Evolutionary conservation across 2,329 filamentous ascomycete genomes (phyloP).

Genomic region (Drechslerella coelobrocha): DNA sequence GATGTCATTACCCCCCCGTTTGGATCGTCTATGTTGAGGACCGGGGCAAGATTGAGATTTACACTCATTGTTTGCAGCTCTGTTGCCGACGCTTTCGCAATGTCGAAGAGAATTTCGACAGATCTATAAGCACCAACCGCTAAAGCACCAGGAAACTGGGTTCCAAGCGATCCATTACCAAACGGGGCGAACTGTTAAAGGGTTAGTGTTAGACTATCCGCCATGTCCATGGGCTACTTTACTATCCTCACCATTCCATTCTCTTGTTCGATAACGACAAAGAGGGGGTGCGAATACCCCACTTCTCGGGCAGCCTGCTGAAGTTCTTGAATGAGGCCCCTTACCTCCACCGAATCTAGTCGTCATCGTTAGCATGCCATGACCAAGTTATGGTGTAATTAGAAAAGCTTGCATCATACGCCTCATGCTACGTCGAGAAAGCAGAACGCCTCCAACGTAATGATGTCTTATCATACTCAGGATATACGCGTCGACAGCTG

Average conservation of each 20-base stretch:
- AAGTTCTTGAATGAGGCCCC: conserved; percentile 83
- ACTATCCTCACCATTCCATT: conserved; percentile 68
- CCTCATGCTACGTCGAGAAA: conserved; percentile 85
- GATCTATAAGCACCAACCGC: conserved; percentile 91
- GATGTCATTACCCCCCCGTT: conserved; percentile 90
- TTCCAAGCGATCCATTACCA: conserved; percentile 54
- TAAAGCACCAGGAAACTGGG: conserved; percentile 95
- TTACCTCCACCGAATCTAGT: conserved; percentile 88
- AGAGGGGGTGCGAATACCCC: conserved; percentile 83
- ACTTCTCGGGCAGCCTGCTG: conserved; percentile 90
- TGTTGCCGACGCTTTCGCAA: conserved; percentile 90
- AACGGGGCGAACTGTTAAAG: conserved; percentile 53
- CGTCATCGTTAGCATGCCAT: not conserved
- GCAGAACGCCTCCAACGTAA: conserved; percentile 84
- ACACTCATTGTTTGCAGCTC: conserved; percentile 92
- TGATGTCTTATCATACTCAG: conserved; percentile 74
- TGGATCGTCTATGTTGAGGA: conserved; percentile 90
- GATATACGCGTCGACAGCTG: conserved; percentile 36
- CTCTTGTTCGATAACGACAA: conserved; percentile 94
- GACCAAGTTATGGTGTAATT: not conserved
- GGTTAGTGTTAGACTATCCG: conserved; percentile 33
- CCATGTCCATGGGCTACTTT: not conserved
- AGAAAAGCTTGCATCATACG: conserved; percentile 62
- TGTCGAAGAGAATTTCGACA: conserved; percentile 81
- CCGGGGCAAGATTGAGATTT: conserved; percentile 93